Conservation (phyloP, 371 early-diverging fungal species). For the Mucor velutinosus region DNA sequence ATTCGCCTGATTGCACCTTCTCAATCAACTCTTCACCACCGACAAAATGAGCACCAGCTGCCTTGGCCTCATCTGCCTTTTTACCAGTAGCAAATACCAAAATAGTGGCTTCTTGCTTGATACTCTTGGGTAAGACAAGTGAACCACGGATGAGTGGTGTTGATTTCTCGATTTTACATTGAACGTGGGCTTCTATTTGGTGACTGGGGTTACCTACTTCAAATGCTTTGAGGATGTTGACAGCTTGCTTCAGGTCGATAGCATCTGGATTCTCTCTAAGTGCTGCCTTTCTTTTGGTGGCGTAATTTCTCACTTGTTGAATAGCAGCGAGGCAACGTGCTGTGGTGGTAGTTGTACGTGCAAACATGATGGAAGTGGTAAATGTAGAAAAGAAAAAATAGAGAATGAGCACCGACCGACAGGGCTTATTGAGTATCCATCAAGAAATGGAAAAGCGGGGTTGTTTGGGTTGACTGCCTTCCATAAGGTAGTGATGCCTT, state of each 20-base stretch:
- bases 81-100: conserved; percentile 83
- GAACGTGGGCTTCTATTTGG: conserved; percentile 73
- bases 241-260: conserved; percentile 42
- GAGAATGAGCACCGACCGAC: background rate
- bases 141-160: conserved; percentile 79
- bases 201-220: conserved; percentile 72
- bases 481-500: too few species aligned
- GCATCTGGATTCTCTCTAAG: conserved; percentile 42
- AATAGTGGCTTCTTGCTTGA: conserved; percentile 64
- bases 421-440: background rate
- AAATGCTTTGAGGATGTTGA: conserved; percentile 59
- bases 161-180: conserved; percentile 72
- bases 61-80: conserved; percentile 81
- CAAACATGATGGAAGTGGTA: conserved; percentile 11
- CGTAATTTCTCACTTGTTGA: conserved; percentile 23
- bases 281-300: conserved; percentile 35
- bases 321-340: conserved; percentile 1
- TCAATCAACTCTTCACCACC: conserved; percentile 90
- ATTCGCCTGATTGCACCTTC: conserved; percentile 62
- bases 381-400: conserved; percentile 1
- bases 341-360: conserved; percentile 7
- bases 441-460: background rate
- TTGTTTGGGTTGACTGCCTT: background rate
- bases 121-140: conserved; percentile 66
- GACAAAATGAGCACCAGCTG: conserved; percentile 81